Evolutionary conservation across 768 basidiomycete species (phyloP).

Genomic region (Russula sp.): DNA sequence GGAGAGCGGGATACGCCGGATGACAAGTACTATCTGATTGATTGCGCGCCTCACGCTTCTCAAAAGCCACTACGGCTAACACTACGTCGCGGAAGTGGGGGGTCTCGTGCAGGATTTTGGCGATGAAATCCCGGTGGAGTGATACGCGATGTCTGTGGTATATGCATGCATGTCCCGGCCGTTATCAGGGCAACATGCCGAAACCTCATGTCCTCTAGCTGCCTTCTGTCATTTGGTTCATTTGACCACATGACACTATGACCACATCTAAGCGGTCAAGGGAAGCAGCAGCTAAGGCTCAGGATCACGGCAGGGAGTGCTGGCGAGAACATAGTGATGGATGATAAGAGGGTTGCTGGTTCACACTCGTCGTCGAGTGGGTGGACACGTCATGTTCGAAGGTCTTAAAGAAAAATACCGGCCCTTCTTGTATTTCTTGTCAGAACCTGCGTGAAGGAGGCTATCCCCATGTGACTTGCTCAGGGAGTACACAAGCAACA

Average conservation of each 20-base stretch:
- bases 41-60: not conserved
- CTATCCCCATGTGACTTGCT: not conserved
- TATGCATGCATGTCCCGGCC: not conserved
- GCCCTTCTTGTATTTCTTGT: not conserved
- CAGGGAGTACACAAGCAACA: not conserved
- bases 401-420: not conserved
- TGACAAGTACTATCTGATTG: conserved; percentile 17
- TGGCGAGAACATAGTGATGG: not conserved
- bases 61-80: not conserved
- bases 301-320: not conserved
- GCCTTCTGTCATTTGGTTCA: not conserved
- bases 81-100: not conserved
- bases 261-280: not conserved
- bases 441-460: not conserved
- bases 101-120: conserved; percentile 1
- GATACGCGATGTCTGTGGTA: not conserved
- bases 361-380: not conserved
- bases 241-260: conserved; percentile 4
- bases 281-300: not conserved
- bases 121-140: not conserved
- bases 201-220: conserved; percentile 12
- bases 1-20: conserved; percentile 1
- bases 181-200: conserved; percentile 14
- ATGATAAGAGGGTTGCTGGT: not conserved
- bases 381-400: not conserved